These are phyloP conservation scores for Tephrocybe sp. DNA, from an alignment of 768 basidiomycete species.

Conservation along the genomic window DNA sequence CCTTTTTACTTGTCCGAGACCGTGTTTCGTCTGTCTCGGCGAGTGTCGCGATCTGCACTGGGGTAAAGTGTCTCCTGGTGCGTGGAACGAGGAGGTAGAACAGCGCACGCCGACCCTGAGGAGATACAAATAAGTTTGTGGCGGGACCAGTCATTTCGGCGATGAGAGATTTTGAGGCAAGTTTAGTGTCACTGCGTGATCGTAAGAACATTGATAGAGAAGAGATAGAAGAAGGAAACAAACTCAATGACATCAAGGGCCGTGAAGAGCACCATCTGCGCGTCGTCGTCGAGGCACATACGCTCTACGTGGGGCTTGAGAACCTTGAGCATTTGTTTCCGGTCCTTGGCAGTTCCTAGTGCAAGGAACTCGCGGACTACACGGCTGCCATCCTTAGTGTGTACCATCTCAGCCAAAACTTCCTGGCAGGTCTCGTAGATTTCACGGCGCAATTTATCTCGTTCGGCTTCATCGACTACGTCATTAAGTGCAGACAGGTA, in stretches of 20 bases:
- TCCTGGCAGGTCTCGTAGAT: slow-evolving; percentile 89
- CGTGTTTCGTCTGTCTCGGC: slow-evolving; percentile 73
- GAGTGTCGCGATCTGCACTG: slow-evolving; percentile 69
- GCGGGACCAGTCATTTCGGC: slow-evolving; percentile 63
- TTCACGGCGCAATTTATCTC: slow-evolving; percentile 74
- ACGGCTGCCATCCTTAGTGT: slow-evolving; percentile 89
- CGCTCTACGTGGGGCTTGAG: slow-evolving; percentile 89
- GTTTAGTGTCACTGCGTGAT: slow-evolving; percentile 78
- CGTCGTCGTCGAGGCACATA: slow-evolving; percentile 88
- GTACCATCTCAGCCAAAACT: slow-evolving; percentile 87
- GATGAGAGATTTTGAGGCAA: slow-evolving; percentile 78
- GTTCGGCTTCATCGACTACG: slow-evolving; percentile 60
- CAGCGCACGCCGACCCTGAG: slow-evolving; percentile 80
- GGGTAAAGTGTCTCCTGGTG: slow-evolving; percentile 84
- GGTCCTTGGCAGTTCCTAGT: slow-evolving; percentile 85
- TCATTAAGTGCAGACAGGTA: slow-evolving; percentile 67
- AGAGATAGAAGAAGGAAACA: slow-evolving; percentile 21
- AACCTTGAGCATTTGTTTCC: slow-evolving; percentile 88
- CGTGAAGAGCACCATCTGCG: slow-evolving; percentile 87
- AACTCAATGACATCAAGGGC: slow-evolving; percentile 91
- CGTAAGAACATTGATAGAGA: slow-evolving; percentile 2
- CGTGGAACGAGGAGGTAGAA: slow-evolving; percentile 85
- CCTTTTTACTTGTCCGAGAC: slow-evolving; percentile 84
- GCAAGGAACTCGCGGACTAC: slow-evolving; percentile 85
- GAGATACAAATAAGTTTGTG: slow-evolving; percentile 53